These are phyloP conservation scores for Trichoderma gamsii DNA, from an alignment of 495 filamentous ascomycete species.

Conservation along the genomic window DNA sequence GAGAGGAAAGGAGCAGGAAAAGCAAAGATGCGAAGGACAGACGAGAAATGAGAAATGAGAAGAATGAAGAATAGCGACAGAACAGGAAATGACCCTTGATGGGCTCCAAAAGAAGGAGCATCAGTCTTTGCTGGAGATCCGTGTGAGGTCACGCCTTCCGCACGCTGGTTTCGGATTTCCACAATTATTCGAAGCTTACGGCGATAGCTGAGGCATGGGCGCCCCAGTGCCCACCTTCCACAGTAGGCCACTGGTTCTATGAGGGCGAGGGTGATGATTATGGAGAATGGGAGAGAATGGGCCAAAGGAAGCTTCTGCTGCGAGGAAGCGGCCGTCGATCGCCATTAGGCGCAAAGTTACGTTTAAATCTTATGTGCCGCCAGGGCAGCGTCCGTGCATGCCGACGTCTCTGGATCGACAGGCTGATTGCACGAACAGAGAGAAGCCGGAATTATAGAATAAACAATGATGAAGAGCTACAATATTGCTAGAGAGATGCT, in stretches of 20 bases:
- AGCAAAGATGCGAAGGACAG: background rate
- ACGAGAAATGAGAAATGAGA: constrained; percentile 16
- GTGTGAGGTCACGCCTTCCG: background rate
- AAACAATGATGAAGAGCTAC: no score
- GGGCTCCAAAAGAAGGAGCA: background rate
- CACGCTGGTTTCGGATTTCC: constrained; percentile 3
- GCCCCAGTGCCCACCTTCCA: background rate
- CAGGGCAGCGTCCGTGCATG: background rate
- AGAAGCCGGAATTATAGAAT: background rate
- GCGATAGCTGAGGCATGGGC: background rate
- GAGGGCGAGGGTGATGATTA: background rate
- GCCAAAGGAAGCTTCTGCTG: background rate
- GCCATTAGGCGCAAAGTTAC: background rate
- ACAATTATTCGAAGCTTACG: background rate
- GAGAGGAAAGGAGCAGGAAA: background rate
- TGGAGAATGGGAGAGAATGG: background rate
- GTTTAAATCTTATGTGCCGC: background rate
- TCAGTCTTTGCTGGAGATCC: background rate
- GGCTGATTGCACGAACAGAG: background rate
- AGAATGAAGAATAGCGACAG: constrained; percentile 3
- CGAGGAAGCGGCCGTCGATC: constrained; percentile 3
- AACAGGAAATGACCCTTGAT: background rate
- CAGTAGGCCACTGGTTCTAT: background rate
- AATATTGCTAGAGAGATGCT: no score
- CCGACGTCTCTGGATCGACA: background rate